These are phyloP conservation scores for Cyclotella sp. DNA, from an alignment of 108 stramenopile species.

Conservation along the genomic window DNA sequence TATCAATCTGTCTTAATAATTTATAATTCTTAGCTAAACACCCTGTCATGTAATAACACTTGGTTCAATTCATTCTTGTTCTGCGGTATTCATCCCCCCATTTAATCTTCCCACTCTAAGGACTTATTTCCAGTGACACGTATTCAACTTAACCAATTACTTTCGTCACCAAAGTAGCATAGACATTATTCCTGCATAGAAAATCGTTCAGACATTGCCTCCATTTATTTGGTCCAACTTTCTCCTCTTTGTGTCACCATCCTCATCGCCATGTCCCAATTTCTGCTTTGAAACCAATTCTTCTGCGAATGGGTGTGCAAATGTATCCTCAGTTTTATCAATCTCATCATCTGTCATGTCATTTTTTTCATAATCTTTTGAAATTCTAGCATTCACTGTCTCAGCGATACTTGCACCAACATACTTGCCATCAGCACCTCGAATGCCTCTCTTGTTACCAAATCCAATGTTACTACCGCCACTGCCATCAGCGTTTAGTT, in stretches of 20 bases:
- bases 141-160: too few species aligned
- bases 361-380: slow-evolving; percentile 2
- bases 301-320: neutral
- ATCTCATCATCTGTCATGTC: slow-evolving; percentile 14
- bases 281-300: neutral
- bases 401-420: neutral
- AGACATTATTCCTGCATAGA: too few species aligned
- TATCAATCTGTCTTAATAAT: too few species aligned
- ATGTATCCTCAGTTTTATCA: neutral
- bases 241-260: neutral
- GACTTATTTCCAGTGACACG: too few species aligned
- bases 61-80: too few species aligned
- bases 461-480: neutral
- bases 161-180: too few species aligned
- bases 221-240: neutral
- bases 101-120: too few species aligned
- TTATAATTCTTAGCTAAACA: too few species aligned
- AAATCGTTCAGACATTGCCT: neutral
- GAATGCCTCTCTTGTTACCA: slow-evolving; percentile 14
- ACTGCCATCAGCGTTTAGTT: neutral
- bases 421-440: slow-evolving; percentile 31
- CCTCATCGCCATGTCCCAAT: neutral
- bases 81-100: too few species aligned
- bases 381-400: neutral
- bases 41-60: too few species aligned